Conservation (phyloP, 148 eudicot species). For the Camellia sinensis region DNA sequence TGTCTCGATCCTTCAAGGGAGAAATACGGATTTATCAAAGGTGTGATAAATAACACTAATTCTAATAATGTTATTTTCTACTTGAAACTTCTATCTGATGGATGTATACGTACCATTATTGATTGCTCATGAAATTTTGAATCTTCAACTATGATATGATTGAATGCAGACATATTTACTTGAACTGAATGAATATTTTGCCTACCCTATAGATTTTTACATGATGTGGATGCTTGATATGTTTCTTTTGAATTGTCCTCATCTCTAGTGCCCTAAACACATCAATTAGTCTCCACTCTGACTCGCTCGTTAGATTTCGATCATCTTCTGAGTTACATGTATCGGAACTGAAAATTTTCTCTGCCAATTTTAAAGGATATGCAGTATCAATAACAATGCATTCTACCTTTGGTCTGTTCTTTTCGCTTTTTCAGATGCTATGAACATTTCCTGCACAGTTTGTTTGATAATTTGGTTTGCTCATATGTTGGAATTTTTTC, state of each 20-base stretch:
- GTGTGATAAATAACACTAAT: not conserved
- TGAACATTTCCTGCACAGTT: not conserved
- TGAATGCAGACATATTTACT: slow-evolving; percentile 6
- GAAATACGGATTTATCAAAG: not conserved
- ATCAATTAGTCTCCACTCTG: not conserved
- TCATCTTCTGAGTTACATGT: not conserved
- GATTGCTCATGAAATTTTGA: not conserved
- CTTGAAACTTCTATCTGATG: not conserved
- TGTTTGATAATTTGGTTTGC: slow-evolving; percentile 2
- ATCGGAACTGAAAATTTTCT: not conserved
- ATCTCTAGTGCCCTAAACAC: not conserved
- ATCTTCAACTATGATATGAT: not conserved
- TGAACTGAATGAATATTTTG: not conserved
- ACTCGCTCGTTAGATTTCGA: not conserved
- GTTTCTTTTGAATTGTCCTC: not conserved
- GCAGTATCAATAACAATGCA: not conserved
- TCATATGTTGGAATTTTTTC: not conserved
- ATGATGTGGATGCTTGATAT: slow-evolving; percentile 5
- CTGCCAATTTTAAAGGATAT: not conserved
- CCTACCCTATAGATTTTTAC: not conserved
- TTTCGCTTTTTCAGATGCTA: not conserved
- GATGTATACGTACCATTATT: not conserved
- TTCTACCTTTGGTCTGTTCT: not conserved
- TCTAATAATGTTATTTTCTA: not conserved
- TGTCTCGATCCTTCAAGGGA: not conserved